Evolutionary conservation across 768 basidiomycete species (phyloP).

Genomic region (Trametes villosa): DNA sequence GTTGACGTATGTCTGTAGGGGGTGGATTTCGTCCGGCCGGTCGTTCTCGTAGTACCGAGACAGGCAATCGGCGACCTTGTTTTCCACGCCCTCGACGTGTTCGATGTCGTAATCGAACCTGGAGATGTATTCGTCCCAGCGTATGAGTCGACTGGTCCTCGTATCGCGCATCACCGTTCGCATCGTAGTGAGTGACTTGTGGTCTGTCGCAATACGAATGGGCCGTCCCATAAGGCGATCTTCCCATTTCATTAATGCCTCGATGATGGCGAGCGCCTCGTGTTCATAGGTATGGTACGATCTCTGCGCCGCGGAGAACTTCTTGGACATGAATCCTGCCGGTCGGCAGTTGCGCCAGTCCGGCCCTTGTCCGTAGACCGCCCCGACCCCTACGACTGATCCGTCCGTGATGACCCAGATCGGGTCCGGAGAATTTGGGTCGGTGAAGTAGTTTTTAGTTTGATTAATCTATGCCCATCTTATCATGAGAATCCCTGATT

Average conservation of each 20-base stretch:
- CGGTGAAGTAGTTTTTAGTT: too few relatives aligned
- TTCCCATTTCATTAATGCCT: slow-evolving; percentile 37
- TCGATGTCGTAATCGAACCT: slow-evolving; percentile 35
- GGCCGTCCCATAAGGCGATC: slow-evolving; percentile 35
- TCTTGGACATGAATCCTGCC: slow-evolving; percentile 35
- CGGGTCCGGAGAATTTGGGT: too few relatives aligned
- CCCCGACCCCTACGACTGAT: slow-evolving; percentile 25
- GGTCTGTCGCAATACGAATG: background rate
- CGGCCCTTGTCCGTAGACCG: slow-evolving; percentile 31
- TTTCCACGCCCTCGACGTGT: slow-evolving; percentile 30
- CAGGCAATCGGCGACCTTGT: slow-evolving; percentile 37
- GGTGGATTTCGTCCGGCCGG: background rate
- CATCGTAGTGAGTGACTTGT: slow-evolving; percentile 31
- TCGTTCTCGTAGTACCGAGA: slow-evolving; percentile 34
- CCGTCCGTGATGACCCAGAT: slow-evolving; percentile 33
- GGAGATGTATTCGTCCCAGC: slow-evolving; percentile 39
- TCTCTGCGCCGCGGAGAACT: slow-evolving; percentile 34
- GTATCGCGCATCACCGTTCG: slow-evolving; percentile 18
- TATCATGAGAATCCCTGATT: too few relatives aligned
- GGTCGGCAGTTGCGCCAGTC: slow-evolving; percentile 32
- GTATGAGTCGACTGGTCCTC: slow-evolving; percentile 26
- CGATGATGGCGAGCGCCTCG: slow-evolving; percentile 21
- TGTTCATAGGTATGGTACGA: slow-evolving; percentile 30
- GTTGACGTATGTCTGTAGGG: too few relatives aligned
- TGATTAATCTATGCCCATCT: too few relatives aligned